phyloP scores from a whole-genome alignment of 495 filamentous ascomycete species.

The Neurospora hispaniola region DNA sequence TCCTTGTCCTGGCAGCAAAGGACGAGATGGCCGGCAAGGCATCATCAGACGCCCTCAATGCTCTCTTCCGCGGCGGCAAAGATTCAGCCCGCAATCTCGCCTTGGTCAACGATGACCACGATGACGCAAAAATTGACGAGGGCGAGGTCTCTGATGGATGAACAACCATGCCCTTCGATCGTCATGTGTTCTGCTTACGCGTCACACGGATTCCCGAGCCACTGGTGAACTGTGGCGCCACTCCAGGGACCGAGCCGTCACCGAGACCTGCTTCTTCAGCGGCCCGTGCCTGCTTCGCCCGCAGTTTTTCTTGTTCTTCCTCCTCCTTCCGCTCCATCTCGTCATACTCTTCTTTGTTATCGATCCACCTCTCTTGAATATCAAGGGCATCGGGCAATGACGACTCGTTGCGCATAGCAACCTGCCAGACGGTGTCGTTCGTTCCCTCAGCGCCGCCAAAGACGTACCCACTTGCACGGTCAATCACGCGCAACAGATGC shows the following conservation, averaged over 20 bases:
- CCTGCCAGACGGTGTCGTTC: constrained; percentile 89
- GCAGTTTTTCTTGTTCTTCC: constrained; percentile 44
- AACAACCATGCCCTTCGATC: neutral
- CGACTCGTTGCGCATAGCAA: constrained; percentile 80
- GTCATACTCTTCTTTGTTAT: constrained; percentile 80
- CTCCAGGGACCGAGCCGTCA: neutral
- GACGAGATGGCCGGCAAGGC: constrained; percentile 27
- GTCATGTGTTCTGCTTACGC: constrained; percentile 19
- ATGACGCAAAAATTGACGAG: constrained; percentile 41
- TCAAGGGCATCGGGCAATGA: constrained; percentile 71
- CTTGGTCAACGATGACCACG: constrained; percentile 26
- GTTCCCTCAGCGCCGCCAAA: constrained; percentile 86
- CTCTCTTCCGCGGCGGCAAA: constrained; percentile 29
- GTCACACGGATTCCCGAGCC: constrained; percentile 17
- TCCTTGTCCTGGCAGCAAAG: constrained; percentile 54
- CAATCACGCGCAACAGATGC: constrained; percentile 73
- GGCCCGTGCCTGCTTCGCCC: constrained; percentile 16
- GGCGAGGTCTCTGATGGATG: constrained; percentile 26
- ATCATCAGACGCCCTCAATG: constrained; percentile 25
- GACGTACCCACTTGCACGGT: constrained; percentile 83
- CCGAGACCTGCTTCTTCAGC: constrained; percentile 23
- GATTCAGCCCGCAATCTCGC: constrained; percentile 28
- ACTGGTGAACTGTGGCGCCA: constrained; percentile 3
- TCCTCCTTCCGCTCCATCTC: constrained; percentile 61
- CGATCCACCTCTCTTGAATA: constrained; percentile 91